Conservation (phyloP, 2,329 filamentous ascomycete genomes). For the Tolypocladium amazonense region DNA sequence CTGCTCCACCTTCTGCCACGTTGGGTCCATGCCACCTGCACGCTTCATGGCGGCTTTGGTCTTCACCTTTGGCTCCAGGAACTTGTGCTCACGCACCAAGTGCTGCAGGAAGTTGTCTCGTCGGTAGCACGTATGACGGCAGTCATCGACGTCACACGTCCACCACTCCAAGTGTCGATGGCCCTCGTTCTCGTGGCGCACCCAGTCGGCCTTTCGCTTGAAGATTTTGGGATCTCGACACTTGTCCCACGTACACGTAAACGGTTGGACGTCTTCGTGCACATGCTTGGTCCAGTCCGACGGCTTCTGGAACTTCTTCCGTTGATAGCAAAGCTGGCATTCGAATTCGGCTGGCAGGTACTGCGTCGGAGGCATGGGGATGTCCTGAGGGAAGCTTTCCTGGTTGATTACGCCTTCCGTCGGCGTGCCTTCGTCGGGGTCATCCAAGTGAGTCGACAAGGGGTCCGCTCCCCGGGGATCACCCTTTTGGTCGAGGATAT, state of each 20-base stretch:
- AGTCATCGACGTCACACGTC: conserved; percentile 74
- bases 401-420: conserved; percentile 58
- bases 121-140: conserved; percentile 71
- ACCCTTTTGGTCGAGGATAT: conserved; percentile 48
- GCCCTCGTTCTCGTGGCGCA: conserved; percentile 84
- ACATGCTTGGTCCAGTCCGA: conserved; percentile 97
- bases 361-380: conserved; percentile 69
- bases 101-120: conserved; percentile 92
- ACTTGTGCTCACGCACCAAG: conserved; percentile 83
- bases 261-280: conserved; percentile 86
- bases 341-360: conserved; percentile 80
- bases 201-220: conserved; percentile 93
- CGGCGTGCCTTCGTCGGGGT: conserved; percentile 55
- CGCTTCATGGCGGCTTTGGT: conserved; percentile 58
- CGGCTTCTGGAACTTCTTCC: conserved; percentile 79
- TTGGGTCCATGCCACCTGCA: conserved; percentile 45
- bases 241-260: conserved; percentile 79
- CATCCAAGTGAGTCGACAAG: conserved; percentile 36
- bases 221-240: conserved; percentile 84
- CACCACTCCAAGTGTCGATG: conserved; percentile 88
- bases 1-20: conserved; percentile 67
- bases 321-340: conserved; percentile 76
- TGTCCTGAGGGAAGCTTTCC: conserved; percentile 69
- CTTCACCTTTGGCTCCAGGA: conserved; percentile 70
- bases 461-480: conserved; percentile 49